phyloP scores from a whole-genome alignment of 495 filamentous ascomycete genomes.

The Xylaria cubensis region DNA sequence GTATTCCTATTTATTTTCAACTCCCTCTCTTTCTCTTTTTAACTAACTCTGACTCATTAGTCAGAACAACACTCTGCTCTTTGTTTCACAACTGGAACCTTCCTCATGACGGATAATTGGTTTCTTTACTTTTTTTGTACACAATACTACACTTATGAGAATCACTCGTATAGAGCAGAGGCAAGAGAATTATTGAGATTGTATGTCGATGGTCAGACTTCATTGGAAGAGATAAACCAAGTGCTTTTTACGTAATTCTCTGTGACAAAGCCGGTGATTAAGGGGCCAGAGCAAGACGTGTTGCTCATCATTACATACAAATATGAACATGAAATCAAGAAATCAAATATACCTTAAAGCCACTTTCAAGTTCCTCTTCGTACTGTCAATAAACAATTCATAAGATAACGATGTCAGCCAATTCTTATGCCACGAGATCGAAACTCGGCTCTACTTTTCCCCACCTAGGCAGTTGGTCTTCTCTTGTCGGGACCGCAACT shows the following conservation, averaged over 20 bases:
- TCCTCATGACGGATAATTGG: not conserved
- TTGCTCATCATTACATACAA: not conserved
- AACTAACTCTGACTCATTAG: not conserved
- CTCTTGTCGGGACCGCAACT: conserved; percentile 45
- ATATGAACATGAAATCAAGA: conserved; percentile 27
- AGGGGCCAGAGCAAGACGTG: not conserved
- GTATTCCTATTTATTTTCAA: not conserved
- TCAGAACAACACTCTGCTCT: not conserved
- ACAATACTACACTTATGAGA: not conserved
- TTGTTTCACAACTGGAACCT: not conserved
- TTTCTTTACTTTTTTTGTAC: not conserved
- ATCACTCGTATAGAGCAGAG: not conserved
- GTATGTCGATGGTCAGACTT: not conserved
- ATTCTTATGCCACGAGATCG: conserved; percentile 35
- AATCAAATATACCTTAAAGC: conserved; percentile 18
- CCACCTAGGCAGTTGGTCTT: conserved; percentile 53
- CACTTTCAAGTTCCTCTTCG: conserved; percentile 15
- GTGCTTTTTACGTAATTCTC: not conserved
- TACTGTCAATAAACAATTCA: not conserved
- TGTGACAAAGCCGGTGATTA: not conserved
- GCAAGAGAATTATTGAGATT: not conserved
- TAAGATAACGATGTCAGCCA: not conserved
- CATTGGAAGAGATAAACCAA: not conserved
- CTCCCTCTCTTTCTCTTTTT: not conserved
- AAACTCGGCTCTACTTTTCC: conserved; percentile 41